These are phyloP conservation scores for Novymonas esmeraldas DNA, from an alignment of 208 protist genomes.

Conservation along the genomic window DNA sequence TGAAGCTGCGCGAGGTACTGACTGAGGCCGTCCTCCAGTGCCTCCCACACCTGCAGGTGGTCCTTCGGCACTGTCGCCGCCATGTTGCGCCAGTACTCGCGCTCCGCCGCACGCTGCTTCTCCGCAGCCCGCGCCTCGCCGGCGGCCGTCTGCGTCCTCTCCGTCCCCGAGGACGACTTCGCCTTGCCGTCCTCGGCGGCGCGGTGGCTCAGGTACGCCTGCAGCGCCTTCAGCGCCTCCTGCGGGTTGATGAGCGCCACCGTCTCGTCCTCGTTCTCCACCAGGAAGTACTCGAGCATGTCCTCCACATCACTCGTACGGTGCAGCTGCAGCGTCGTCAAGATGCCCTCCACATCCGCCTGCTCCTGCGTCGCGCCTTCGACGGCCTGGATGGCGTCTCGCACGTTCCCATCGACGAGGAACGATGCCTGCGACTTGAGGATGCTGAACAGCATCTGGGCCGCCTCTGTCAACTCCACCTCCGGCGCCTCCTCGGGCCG, in stretches of 20 bases:
- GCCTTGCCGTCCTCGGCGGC: conserved; percentile 28
- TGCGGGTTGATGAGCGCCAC: conserved; percentile 80
- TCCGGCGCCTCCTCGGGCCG: conserved; percentile 45
- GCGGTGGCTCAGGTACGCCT: conserved; percentile 80
- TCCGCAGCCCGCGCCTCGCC: conserved; percentile 36
- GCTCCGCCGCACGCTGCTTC: conserved; percentile 57
- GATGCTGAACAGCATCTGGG: conserved; percentile 85
- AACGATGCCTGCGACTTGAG: conserved; percentile 88
- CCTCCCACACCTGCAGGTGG: conserved; percentile 86
- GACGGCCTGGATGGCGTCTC: conserved; percentile 61
- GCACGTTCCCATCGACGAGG: conserved; percentile 85
- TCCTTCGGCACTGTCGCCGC: conserved; percentile 74
- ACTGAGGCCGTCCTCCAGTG: conserved; percentile 87
- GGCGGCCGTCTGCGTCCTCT: conserved; percentile 9
- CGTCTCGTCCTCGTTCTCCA: conserved; percentile 68
- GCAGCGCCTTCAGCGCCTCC: conserved; percentile 83
- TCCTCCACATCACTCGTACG: conserved; percentile 86
- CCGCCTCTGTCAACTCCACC: conserved; percentile 75
- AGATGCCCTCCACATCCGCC: conserved; percentile 90
- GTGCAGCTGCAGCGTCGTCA: conserved; percentile 91
- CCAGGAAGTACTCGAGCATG: conserved; percentile 89
- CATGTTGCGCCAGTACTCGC: conserved; percentile 89
- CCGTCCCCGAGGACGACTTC: conserved; percentile 15
- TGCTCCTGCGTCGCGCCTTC: conserved; percentile 83
- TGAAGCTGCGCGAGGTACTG: conserved; percentile 91